A percentile compares a stretch with the other conserved stretches of the same genome.
These are phyloP conservation scores for Apostasia shenzhenica DNA, from an alignment of 106 monocot genomes.

Conservation along the genomic window DNA sequence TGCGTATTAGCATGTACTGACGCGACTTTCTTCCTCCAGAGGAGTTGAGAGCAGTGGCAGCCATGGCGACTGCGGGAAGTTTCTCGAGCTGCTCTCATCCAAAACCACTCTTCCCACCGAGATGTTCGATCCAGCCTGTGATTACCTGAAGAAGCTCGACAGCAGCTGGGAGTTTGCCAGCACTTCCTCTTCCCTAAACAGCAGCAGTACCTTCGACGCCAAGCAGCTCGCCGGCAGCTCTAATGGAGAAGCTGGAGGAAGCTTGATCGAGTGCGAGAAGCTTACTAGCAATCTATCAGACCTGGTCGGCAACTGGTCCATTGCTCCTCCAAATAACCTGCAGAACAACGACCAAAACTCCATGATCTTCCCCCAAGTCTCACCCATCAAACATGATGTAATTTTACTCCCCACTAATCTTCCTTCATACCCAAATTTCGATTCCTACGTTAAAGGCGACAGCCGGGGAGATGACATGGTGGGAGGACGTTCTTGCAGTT, in stretches of 20 bases:
- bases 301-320: conserved; percentile 76
- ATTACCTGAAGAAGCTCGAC: conserved; percentile 70
- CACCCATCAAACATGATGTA: background rate
- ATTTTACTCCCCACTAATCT: background rate
- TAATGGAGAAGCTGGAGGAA: conserved; percentile 6
- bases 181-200: conserved; percentile 11
- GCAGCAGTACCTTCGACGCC: background rate
- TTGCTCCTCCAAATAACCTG: conserved; percentile 55
- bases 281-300: conserved; percentile 43
- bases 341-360: conserved; percentile 11
- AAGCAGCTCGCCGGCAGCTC: conserved; percentile 14
- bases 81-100: conserved; percentile 50
- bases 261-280: conserved; percentile 15
- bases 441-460: too few relatives aligned
- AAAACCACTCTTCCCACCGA: conserved; percentile 34
- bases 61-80: conserved; percentile 45
- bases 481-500: background rate
- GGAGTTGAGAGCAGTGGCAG: conserved; percentile 22
- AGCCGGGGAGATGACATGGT: background rate
- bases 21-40: conserved; percentile 1
- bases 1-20: background rate
- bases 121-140: conserved; percentile 60
- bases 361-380: background rate
- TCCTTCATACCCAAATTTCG: background rate
- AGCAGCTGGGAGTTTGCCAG: conserved; percentile 28